Evolutionary conservation across 2,329 filamentous ascomycete species (phyloP), one percentile per base, ranked within the genome.

Genomic region (Trichophyton equinum): DNA sequence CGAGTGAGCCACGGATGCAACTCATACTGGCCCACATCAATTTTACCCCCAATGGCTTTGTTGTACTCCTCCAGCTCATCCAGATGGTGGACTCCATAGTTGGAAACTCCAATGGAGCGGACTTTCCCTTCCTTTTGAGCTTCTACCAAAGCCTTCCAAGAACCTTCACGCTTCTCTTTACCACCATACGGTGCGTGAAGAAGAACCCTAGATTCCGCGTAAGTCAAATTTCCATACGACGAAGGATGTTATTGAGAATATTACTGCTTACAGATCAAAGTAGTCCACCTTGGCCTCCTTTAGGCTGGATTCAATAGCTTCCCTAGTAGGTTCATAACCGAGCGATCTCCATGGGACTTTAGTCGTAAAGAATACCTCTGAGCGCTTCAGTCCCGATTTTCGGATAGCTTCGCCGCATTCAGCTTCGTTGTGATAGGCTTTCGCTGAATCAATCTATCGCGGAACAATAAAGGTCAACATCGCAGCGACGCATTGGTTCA

Each of bases 11-110:
- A 96, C 0, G 91, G 91, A 73, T 96, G 91, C 9, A 96, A 76
- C 75, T 96, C 91, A 74, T 87, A 90, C 74, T 96, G 91, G 46
- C 89, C 91, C 42, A 96, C 87, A 63, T 85, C 87, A 68, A 96
- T 81, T 46, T 89, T 77, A 25, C 89, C 89, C 3, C 81, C 82
- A 51, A 65, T 69, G 30, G 66, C 67, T 63, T 71, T 69, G 61
- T 73, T 76, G 62, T 76, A 75, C 57, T 67, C 69, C 60, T 76
- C 73, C 44, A 75, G 63, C 61, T 76, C 74, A 18, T 76, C 68
- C 1, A 76, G 70, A 42, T 76, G 73, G 62, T 71, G 68, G n/a
- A 76, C 68, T 11, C 68, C 68, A 59, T 70, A 76, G 65, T 76
- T 76, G 22, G 73, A 75, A 8, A 76, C 72, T 13, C 74, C 74